Evolutionary conservation across 2,329 filamentous ascomycete species (phyloP).

Genomic region (Neoarthrinium moseri): DNA sequence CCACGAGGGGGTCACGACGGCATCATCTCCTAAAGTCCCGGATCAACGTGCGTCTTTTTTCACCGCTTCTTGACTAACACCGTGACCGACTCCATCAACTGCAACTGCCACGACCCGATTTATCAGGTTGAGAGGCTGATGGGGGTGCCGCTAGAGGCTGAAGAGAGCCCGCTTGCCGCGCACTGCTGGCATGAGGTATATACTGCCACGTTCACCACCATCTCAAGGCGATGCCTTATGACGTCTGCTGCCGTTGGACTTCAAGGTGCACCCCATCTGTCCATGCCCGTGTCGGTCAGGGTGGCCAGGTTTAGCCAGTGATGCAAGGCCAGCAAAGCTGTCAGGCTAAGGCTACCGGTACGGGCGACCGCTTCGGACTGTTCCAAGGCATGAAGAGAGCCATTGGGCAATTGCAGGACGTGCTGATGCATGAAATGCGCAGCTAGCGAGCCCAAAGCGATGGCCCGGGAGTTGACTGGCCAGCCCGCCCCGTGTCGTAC

Average conservation of each 20-base stretch:
- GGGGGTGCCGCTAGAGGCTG: not conserved
- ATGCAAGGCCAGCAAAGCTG: constrained; percentile 32
- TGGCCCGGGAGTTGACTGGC: constrained; percentile 27
- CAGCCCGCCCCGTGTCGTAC: constrained; percentile 14
- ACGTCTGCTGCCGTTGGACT: not conserved
- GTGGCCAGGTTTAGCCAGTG: constrained; percentile 26
- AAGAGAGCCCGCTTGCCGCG: too few relatives aligned
- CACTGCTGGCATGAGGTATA: too few relatives aligned
- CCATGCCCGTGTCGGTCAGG: not conserved
- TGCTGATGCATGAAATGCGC: constrained; percentile 15
- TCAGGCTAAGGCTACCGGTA: constrained; percentile 13
- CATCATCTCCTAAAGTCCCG: too few relatives aligned
- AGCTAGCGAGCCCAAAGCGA: constrained; percentile 26
- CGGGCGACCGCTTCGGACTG: constrained; percentile 5
- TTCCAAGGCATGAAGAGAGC: constrained; percentile 5
- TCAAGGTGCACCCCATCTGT: not conserved
- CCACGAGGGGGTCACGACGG: too few relatives aligned
- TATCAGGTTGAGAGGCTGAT: constrained; percentile 12
- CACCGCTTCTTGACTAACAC: too few relatives aligned
- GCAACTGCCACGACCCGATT: too few relatives aligned
- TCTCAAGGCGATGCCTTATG: constrained; percentile 9
- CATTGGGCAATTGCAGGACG: constrained; percentile 17
- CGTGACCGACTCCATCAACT: too few relatives aligned
- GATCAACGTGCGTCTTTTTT: too few relatives aligned
- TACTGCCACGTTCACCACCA: not conserved